A percentile compares a stretch with the other conserved stretches of the same genome.
Evolutionary conservation across 345 rosid species (phyloP).

Genomic region (Balakata baccata): DNA sequence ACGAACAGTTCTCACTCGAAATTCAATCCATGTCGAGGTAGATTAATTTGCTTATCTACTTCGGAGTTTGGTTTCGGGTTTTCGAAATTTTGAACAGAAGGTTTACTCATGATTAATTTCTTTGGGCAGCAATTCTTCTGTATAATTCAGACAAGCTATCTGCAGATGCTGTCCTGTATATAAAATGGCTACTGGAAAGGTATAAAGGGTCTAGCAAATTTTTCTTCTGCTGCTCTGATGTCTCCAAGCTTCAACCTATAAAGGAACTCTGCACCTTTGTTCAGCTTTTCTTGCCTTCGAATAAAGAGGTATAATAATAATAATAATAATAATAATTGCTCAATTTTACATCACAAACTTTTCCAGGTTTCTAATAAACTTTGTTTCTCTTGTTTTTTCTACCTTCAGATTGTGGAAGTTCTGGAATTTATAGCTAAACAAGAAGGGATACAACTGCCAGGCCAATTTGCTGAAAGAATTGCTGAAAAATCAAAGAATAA

Average conservation of each 20-base stretch:
- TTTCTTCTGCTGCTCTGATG: constrained; percentile 59
- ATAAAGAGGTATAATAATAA: constrained; percentile 36
- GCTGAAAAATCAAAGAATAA: constrained; percentile 46
- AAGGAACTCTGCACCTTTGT: constrained; percentile 39
- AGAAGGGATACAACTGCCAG: constrained; percentile 43
- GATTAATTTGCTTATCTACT: no score
- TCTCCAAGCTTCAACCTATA: constrained; percentile 53
- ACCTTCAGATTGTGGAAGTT: constrained; percentile 45
- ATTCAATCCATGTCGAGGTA: constrained; percentile 36
- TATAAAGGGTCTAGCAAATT: constrained; percentile 42
- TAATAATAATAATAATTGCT: background rate
- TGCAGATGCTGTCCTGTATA: constrained; percentile 47
- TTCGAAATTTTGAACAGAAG: background rate
- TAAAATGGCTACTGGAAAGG: constrained; percentile 56
- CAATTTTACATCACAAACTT: background rate
- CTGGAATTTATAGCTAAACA: constrained; percentile 49
- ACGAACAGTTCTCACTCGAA: constrained; percentile 14
- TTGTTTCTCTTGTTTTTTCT: constrained; percentile 1
- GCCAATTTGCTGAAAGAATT: constrained; percentile 36
- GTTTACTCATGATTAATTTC: background rate
- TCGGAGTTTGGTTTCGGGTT: no score
- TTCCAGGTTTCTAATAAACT: no score
- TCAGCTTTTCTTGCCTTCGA: constrained; percentile 47
- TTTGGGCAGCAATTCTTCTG: constrained; percentile 43
- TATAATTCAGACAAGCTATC: constrained; percentile 52